Conservation (phyloP, 129 eudicot genomes). For the Smallanthus sonchifolius region DNA sequence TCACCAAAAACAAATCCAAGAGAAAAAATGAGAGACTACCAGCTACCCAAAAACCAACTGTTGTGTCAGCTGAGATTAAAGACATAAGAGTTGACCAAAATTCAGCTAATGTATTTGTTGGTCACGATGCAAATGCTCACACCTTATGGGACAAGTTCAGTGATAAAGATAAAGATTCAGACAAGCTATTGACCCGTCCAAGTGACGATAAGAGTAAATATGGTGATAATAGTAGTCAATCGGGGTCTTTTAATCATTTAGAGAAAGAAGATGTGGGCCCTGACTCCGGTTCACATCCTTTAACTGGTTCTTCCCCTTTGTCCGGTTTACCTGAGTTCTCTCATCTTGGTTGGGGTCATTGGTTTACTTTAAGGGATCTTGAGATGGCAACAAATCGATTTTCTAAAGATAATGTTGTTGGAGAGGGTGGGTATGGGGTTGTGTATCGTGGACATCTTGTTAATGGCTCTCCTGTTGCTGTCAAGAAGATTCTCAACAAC, state of each 20-base stretch:
- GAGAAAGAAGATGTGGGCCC: constrained; percentile 43
- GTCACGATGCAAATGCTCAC: constrained; percentile 28
- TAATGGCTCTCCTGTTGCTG: constrained; percentile 71
- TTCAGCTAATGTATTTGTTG: constrained; percentile 35
- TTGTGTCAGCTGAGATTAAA: constrained; percentile 65
- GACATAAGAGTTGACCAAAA: constrained; percentile 76
- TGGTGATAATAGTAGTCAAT: constrained; percentile 48
- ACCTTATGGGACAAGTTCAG: constrained; percentile 50
- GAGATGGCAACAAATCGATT: constrained; percentile 66
- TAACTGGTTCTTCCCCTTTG: constrained; percentile 52
- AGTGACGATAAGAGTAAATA: constrained; percentile 42
- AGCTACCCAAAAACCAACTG: constrained; percentile 46
- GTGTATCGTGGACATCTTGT: constrained; percentile 65
- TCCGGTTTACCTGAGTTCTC: constrained; percentile 78
- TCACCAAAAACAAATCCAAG: constrained; percentile 57
- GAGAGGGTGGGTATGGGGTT: constrained; percentile 89
- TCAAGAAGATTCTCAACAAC: constrained; percentile 76
- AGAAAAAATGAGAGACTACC: constrained; percentile 40
- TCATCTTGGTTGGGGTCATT: constrained; percentile 92
- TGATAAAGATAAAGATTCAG: constrained; percentile 67
- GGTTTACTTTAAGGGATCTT: constrained; percentile 85
- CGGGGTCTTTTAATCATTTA: constrained; percentile 57
- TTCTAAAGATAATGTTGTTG: constrained; percentile 71
- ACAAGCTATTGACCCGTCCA: constrained; percentile 43
- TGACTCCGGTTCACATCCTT: constrained; percentile 59